A percentile compares a stretch with the other conserved stretches of the same genome.
phyloP scores from a whole-genome alignment of 1,284 basidiomycete genomes.

The Athelia psychrophila region DNA sequence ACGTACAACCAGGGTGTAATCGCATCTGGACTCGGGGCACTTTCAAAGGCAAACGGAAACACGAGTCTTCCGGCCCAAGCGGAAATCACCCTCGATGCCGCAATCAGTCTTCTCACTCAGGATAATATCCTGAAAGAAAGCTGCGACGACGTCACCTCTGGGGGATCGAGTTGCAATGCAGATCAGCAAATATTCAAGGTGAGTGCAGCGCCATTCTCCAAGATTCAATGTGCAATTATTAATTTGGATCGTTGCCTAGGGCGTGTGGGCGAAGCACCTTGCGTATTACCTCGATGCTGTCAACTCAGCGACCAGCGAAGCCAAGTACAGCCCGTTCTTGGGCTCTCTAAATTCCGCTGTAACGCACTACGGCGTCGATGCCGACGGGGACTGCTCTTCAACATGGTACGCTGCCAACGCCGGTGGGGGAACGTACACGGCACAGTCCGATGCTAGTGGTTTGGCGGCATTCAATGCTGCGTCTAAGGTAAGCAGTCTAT shows the following conservation, averaged over 20 bases:
- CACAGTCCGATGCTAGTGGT: constrained; percentile 28
- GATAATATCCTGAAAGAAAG: constrained; percentile 24
- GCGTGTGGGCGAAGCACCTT: constrained; percentile 14
- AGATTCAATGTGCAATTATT: neutral
- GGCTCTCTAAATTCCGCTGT: constrained; percentile 22
- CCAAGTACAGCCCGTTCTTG: constrained; percentile 26
- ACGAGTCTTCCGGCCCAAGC: constrained; percentile 19
- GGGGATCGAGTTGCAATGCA: constrained; percentile 16
- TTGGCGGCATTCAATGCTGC: constrained; percentile 25
- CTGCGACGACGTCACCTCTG: constrained; percentile 20
- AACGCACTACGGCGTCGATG: constrained; percentile 16
- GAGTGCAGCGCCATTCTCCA: neutral
- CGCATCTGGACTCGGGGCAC: constrained; percentile 21
- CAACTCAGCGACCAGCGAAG: constrained; percentile 16
- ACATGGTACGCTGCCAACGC: constrained; percentile 20
- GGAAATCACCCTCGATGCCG: constrained; percentile 24
- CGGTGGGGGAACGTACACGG: constrained; percentile 23
- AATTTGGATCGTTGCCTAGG: constrained; percentile 17
- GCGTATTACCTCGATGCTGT: constrained; percentile 20
- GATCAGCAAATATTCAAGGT: constrained; percentile 19
- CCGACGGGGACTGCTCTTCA: neutral
- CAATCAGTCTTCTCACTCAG: constrained; percentile 14
- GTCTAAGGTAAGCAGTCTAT: neutral
- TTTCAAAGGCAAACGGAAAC: constrained; percentile 17
- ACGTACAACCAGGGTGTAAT: constrained; percentile 28